Conservation (phyloP, 768 basidiomycete species). For the Termitomyces sp. region DNA sequence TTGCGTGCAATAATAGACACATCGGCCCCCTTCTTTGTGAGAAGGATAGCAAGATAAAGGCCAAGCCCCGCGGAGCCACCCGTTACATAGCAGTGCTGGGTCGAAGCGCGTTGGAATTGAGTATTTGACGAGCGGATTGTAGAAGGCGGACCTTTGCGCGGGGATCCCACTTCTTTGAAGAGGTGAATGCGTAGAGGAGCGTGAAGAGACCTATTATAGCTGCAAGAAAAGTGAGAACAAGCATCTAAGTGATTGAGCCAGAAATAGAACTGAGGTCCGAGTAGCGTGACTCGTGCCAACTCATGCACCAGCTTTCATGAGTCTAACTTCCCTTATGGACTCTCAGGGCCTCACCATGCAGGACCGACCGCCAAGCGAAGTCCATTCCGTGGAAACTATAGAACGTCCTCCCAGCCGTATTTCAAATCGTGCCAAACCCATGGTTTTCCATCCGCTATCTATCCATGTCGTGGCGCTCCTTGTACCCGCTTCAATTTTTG, state of each 20-base stretch:
- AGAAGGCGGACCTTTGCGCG: constrained; percentile 27
- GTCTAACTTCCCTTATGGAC: constrained; percentile 1
- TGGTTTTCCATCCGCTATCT: constrained; percentile 47
- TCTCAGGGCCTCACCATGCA: constrained; percentile 1
- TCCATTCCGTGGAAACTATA: constrained; percentile 24
- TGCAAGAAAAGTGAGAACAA: background rate
- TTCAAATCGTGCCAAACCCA: constrained; percentile 23
- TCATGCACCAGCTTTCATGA: constrained; percentile 1
- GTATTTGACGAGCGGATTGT: background rate
- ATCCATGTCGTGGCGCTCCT: constrained; percentile 64
- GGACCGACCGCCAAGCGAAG: constrained; percentile 9
- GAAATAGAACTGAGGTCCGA: constrained; percentile 3
- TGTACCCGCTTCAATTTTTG: constrained; percentile 78
- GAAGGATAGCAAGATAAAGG: constrained; percentile 61
- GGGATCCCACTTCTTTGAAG: constrained; percentile 36
- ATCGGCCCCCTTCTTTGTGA: constrained; percentile 68
- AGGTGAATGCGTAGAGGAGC: constrained; percentile 15
- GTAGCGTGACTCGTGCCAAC: background rate
- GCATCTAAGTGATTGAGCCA: constrained; percentile 1
- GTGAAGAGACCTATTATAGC: background rate
- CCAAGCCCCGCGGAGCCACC: constrained; percentile 88
- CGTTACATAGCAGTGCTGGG: constrained; percentile 81
- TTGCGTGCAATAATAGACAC: constrained; percentile 85
- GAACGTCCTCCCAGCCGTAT: constrained; percentile 29
- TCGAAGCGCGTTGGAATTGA: background rate